Percentiles rank a stretch among this genome's conserved stretches.
Evolutionary conservation across 495 filamentous ascomycete species (phyloP).

Genomic region (Trichoderma parareesei): DNA sequence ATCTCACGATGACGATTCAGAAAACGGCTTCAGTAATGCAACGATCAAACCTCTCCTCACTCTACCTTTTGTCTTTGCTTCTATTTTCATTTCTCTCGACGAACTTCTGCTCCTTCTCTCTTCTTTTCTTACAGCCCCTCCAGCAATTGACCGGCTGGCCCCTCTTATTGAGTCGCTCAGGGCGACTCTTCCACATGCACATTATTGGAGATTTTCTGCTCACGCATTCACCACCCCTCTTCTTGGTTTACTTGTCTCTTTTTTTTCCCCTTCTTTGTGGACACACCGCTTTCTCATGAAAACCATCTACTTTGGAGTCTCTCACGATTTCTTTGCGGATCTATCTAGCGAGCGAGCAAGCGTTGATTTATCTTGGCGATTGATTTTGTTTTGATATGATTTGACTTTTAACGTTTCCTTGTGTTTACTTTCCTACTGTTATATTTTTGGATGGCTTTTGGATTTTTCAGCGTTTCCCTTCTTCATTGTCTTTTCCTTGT

Average conservation of each 20-base stretch:
- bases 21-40: slow-evolving; percentile 9
- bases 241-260: not conserved
- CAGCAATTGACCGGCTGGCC: not conserved
- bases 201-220: slow-evolving; percentile 7
- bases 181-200: not conserved
- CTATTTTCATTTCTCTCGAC: not conserved
- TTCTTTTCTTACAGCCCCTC: slow-evolving; percentile 7
- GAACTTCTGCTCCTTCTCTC: slow-evolving; percentile 10
- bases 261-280: not conserved
- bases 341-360: slow-evolving; percentile 24
- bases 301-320: slow-evolving; percentile 13
- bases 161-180: not conserved
- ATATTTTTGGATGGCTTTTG: slow-evolving; percentile 12
- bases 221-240: slow-evolving; percentile 4
- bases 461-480: slow-evolving; percentile 13
- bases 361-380: slow-evolving; percentile 16
- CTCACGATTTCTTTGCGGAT: slow-evolving; percentile 12
- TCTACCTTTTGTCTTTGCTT: not conserved
- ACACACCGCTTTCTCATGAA: slow-evolving; percentile 12
- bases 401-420: not conserved
- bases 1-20: slow-evolving; percentile 5
- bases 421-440: slow-evolving; percentile 18
- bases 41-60: not conserved
- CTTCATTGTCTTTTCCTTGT: not conserved
- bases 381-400: slow-evolving; percentile 13